Evolutionary conservation across 2,329 filamentous ascomycete genomes (phyloP).

Genomic region (Rugonectria rugulosa): DNA sequence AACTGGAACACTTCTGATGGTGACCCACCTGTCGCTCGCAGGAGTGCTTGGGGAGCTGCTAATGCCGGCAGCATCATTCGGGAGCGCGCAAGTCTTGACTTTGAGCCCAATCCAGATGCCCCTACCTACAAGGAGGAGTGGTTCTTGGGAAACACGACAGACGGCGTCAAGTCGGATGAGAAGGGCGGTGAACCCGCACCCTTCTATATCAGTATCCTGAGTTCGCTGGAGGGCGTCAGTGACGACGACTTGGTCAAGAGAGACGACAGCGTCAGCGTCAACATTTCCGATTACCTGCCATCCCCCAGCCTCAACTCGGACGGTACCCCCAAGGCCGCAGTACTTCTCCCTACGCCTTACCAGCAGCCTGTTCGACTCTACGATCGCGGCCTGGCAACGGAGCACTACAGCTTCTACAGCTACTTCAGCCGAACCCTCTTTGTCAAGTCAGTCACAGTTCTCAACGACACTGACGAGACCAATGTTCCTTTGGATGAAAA

Average conservation of each 20-base stretch:
- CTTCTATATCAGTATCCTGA: slow-evolving; percentile 82
- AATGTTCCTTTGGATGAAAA: slow-evolving; percentile 58
- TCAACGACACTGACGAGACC: slow-evolving; percentile 54
- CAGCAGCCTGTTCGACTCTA: slow-evolving; percentile 86
- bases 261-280: slow-evolving; percentile 32
- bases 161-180: slow-evolving; percentile 68
- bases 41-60: slow-evolving; percentile 35
- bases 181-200: slow-evolving; percentile 89
- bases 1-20: slow-evolving; percentile 58
- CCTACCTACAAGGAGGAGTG: slow-evolving; percentile 74
- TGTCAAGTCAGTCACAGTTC: slow-evolving; percentile 65
- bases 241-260: slow-evolving; percentile 37
- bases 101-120: slow-evolving; percentile 62
- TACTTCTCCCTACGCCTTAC: slow-evolving; percentile 72
- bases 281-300: slow-evolving; percentile 61
- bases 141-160: slow-evolving; percentile 88
- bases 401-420: slow-evolving; percentile 94
- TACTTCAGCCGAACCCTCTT: slow-evolving; percentile 92
- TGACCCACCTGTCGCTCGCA: slow-evolving; percentile 38
- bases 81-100: slow-evolving; percentile 35
- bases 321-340: slow-evolving; percentile 75
- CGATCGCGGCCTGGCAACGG: slow-evolving; percentile 79
- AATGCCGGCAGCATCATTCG: slow-evolving; percentile 35
- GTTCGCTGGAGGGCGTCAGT: slow-evolving; percentile 49
- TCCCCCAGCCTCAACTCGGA: slow-evolving; percentile 68